These are phyloP conservation scores for Phialophora expanda DNA, from an alignment of 2,329 filamentous ascomycete genomes.

Conservation along the genomic window DNA sequence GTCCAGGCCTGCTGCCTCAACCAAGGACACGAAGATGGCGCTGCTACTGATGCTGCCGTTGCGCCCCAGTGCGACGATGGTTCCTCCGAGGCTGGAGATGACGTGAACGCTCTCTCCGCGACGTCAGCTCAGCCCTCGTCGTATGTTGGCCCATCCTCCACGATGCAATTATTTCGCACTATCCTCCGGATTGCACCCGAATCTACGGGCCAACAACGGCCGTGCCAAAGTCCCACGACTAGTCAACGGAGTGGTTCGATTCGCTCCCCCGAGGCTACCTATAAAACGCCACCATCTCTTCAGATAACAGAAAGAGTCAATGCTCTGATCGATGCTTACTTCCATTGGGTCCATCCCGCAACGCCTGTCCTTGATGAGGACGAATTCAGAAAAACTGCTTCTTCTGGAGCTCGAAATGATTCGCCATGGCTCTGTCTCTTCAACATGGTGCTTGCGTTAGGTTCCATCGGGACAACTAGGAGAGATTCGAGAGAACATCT, in stretches of 20 bases:
- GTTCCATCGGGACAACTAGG: slow-evolving; percentile 33
- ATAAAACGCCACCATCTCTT: slow-evolving; percentile 6
- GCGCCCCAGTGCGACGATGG: not conserved
- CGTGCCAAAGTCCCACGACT: slow-evolving; percentile 11
- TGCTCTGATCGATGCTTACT: slow-evolving; percentile 36
- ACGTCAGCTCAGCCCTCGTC: slow-evolving; percentile 21
- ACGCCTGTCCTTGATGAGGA: slow-evolving; percentile 37
- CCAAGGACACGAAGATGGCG: not conserved
- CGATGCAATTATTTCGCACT: slow-evolving; percentile 28
- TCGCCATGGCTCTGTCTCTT: slow-evolving; percentile 38
- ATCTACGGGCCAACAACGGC: slow-evolving; percentile 6
- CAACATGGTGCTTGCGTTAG: slow-evolving; percentile 40
- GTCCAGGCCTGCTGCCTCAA: not conserved
- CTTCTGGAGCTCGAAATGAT: slow-evolving; percentile 26
- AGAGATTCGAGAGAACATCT: slow-evolving; percentile 32
- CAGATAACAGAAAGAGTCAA: slow-evolving; percentile 13
- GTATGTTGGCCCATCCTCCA: slow-evolving; percentile 27
- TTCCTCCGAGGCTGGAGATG: slow-evolving; percentile 20
- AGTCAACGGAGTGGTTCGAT: slow-evolving; percentile 15
- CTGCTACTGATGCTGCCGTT: not conserved
- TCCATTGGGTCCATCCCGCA: slow-evolving; percentile 34
- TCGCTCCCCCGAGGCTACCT: slow-evolving; percentile 8
- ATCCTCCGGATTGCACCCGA: slow-evolving; percentile 26
- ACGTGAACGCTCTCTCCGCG: slow-evolving; percentile 25
- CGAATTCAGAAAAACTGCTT: slow-evolving; percentile 32